phyloP scores from a whole-genome alignment of 2,329 filamentous ascomycete genomes.

The Xylaria polymorpha region DNA sequence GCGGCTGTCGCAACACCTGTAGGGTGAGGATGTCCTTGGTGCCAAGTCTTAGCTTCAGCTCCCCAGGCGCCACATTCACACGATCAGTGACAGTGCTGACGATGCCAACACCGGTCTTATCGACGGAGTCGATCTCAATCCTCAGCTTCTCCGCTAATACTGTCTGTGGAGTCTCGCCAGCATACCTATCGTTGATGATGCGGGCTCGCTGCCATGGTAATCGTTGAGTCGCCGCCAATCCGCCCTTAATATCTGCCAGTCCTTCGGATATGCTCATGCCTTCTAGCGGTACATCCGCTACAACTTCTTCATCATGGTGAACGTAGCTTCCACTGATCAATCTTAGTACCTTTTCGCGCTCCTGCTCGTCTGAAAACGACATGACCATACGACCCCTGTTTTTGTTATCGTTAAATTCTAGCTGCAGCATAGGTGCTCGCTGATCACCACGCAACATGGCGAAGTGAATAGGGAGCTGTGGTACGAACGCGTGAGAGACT shows the following conservation, averaged over 20 bases:
- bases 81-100: constrained; percentile 82
- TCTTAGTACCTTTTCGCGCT: constrained; percentile 77
- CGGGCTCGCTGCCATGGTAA: constrained; percentile 74
- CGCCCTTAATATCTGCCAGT: constrained; percentile 60
- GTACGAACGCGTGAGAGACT: constrained; percentile 75
- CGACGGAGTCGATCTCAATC: constrained; percentile 78
- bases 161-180: constrained; percentile 71
- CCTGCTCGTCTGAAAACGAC: constrained; percentile 78
- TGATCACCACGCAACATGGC: constrained; percentile 79
- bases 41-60: constrained; percentile 74
- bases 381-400: constrained; percentile 78
- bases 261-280: constrained; percentile 71
- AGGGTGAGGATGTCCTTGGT: constrained; percentile 71
- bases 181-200: constrained; percentile 78
- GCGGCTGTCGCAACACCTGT: constrained; percentile 76
- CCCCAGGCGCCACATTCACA: constrained; percentile 82
- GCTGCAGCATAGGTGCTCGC: constrained; percentile 74
- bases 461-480: constrained; percentile 77
- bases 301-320: constrained; percentile 74
- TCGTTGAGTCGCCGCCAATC: constrained; percentile 61
- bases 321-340: constrained; percentile 79
- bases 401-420: constrained; percentile 75
- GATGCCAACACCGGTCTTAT: constrained; percentile 53
- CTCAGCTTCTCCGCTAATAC: constrained; percentile 82
- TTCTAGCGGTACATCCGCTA: constrained; percentile 74